Percentiles rank a stretch among this genome's conserved stretches.
These are phyloP conservation scores for Coemansia sp. DNA, from an alignment of 192 early-diverging fungal genomes.

Conservation along the genomic window DNA sequence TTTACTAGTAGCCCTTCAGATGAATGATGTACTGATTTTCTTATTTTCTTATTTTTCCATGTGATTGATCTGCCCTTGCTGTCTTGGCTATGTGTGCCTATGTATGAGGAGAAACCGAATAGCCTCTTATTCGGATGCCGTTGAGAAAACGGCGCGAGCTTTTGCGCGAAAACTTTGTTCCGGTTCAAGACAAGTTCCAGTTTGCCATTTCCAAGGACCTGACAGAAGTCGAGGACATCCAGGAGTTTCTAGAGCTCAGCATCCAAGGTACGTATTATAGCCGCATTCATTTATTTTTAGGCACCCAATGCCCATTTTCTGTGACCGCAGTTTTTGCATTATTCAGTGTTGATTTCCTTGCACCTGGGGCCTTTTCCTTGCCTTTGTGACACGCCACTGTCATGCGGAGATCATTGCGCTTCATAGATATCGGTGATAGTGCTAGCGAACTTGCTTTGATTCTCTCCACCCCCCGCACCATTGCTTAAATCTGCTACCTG, in stretches of 20 bases:
- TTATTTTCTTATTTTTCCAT: conserved; percentile 2
- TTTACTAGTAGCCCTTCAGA: background rate
- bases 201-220: conserved; percentile 86
- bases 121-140: conserved; percentile 73
- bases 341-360: background rate
- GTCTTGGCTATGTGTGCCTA: background rate
- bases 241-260: conserved; percentile 65
- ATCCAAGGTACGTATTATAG: conserved; percentile 43
- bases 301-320: background rate
- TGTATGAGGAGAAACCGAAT: background rate
- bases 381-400: background rate
- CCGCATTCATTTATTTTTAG: background rate
- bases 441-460: background rate
- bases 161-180: conserved; percentile 66
- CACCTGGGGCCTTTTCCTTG: background rate
- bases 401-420: background rate
- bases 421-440: background rate
- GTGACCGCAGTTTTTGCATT: background rate
- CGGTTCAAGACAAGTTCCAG: conserved; percentile 80
- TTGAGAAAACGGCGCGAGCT: conserved; percentile 73
- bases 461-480: no score
- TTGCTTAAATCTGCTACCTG: no score
- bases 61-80: conserved; percentile 7
- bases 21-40: conserved; percentile 5
- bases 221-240: conserved; percentile 88